A percentile compares a stretch with the other conserved stretches of the same genome.
Evolutionary conservation across 371 early-diverging fungal genomes (phyloP).

Genomic region (Dinochytrium kinnereticum): DNA sequence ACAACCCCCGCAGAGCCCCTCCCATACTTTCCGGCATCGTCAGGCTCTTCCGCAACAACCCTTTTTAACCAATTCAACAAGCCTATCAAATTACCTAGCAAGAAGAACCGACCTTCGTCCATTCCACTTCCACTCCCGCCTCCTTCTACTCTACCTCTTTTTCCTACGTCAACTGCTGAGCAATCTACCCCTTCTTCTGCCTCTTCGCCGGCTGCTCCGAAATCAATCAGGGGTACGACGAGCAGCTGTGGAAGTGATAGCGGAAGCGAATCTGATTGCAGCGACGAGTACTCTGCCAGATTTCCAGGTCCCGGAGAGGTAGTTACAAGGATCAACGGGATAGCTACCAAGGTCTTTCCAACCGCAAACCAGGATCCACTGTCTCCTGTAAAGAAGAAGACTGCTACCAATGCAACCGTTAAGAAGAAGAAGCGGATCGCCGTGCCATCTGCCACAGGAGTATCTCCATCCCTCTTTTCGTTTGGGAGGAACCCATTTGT

Average conservation of each 20-base stretch:
- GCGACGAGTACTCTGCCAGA: background rate
- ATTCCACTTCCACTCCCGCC: background rate
- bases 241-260: background rate
- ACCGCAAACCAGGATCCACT: no score
- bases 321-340: background rate
- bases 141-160: background rate
- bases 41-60: no score
- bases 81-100: background rate
- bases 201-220: background rate
- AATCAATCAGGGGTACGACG: background rate
- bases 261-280: background rate
- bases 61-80: slow-evolving; percentile 9
- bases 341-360: no score
- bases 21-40: no score
- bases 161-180: background rate
- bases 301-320: background rate
- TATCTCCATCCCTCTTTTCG: background rate
- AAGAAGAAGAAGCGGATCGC: slow-evolving; percentile 10
- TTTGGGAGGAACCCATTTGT: slow-evolving; percentile 1
- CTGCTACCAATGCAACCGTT: background rate
- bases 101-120: background rate
- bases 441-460: background rate
- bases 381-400: slow-evolving; percentile 12
- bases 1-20: background rate
- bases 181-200: background rate